A percentile compares a stretch with the other conserved stretches of the same genome.
These are phyloP conservation scores for Xylariaceae sp. DNA, from an alignment of 2,329 filamentous ascomycete species.

Conservation along the genomic window DNA sequence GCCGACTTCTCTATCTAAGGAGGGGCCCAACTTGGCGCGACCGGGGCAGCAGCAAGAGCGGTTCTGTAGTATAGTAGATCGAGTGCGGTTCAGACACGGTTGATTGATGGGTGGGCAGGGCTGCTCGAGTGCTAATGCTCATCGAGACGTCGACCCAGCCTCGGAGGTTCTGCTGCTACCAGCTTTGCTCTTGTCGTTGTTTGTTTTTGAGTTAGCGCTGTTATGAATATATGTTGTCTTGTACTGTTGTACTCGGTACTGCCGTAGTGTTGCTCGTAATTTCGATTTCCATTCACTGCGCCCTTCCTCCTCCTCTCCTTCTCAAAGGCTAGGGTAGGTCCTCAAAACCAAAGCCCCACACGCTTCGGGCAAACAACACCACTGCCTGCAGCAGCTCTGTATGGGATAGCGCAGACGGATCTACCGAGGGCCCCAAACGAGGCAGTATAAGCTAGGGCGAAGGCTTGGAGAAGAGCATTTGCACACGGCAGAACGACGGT, in stretches of 20 bases:
- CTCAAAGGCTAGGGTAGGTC: slow-evolving; percentile 4
- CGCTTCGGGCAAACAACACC: slow-evolving; percentile 14
- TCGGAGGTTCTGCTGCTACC: background rate
- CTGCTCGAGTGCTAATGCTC: background rate
- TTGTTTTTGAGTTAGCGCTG: no score
- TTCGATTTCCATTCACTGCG: no score
- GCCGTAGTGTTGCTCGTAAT: no score
- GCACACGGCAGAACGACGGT: slow-evolving; percentile 3
- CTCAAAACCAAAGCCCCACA: slow-evolving; percentile 10
- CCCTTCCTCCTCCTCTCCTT: slow-evolving; percentile 14
- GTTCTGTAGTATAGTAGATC: slow-evolving; percentile 2
- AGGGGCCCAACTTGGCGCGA: slow-evolving; percentile 4
- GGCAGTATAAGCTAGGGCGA: slow-evolving; percentile 1
- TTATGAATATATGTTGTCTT: no score
- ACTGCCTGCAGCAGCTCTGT: slow-evolving; percentile 6
- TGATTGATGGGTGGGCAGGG: background rate
- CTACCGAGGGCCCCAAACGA: no score
- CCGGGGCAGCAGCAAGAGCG: slow-evolving; percentile 5
- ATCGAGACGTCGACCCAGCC: background rate
- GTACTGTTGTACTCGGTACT: no score
- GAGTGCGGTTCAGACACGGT: background rate
- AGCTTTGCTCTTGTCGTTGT: background rate
- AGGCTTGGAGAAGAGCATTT: slow-evolving; percentile 2
- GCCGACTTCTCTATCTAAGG: slow-evolving; percentile 3
- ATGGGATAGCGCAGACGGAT: slow-evolving; percentile 2